These are phyloP conservation scores for Zymoseptoria tritici DNA, from an alignment of 2,329 filamentous ascomycete genomes.

Conservation along the genomic window DNA sequence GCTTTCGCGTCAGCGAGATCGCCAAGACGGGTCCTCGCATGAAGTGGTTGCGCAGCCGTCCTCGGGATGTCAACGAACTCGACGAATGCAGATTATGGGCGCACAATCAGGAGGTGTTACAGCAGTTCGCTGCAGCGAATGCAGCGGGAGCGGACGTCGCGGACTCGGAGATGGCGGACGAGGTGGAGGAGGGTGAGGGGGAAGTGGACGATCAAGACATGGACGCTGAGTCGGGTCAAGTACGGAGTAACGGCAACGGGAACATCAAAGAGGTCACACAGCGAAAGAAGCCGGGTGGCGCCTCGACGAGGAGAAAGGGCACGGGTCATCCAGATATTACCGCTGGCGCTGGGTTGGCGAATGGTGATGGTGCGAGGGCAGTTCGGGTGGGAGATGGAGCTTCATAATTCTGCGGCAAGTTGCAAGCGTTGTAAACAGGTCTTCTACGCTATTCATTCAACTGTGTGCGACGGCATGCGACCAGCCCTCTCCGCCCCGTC, in stretches of 20 bases:
- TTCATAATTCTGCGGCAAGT: neutral
- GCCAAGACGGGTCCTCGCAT: slow-evolving; percentile 87
- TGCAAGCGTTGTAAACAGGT: neutral
- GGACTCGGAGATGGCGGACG: slow-evolving; percentile 27
- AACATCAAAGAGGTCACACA: slow-evolving; percentile 12
- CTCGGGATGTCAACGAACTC: slow-evolving; percentile 69
- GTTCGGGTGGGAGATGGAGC: slow-evolving; percentile 12
- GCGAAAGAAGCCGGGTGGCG: slow-evolving; percentile 8
- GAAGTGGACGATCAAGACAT: slow-evolving; percentile 28
- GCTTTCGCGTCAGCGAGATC: slow-evolving; percentile 87
- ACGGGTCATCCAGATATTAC: slow-evolving; percentile 6
- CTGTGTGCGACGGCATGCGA: neutral
- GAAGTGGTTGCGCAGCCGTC: slow-evolving; percentile 89
- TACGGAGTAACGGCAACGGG: slow-evolving; percentile 6
- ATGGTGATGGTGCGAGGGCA: slow-evolving; percentile 13
- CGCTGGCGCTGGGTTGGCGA: slow-evolving; percentile 7
- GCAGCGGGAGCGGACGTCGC: slow-evolving; percentile 13
- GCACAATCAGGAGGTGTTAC: slow-evolving; percentile 17
- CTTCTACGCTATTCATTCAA: neutral
- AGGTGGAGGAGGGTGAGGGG: slow-evolving; percentile 22
- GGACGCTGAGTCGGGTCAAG: slow-evolving; percentile 12
- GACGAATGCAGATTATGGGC: slow-evolving; percentile 57
- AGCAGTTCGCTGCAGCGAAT: slow-evolving; percentile 5
- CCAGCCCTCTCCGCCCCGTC: too few relatives aligned
- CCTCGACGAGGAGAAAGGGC: slow-evolving; percentile 3